Percentiles rank a stretch among this genome's conserved stretches.
Conservation (phyloP, 345 rosid genomes). For the Syzygium jambos region DNA sequence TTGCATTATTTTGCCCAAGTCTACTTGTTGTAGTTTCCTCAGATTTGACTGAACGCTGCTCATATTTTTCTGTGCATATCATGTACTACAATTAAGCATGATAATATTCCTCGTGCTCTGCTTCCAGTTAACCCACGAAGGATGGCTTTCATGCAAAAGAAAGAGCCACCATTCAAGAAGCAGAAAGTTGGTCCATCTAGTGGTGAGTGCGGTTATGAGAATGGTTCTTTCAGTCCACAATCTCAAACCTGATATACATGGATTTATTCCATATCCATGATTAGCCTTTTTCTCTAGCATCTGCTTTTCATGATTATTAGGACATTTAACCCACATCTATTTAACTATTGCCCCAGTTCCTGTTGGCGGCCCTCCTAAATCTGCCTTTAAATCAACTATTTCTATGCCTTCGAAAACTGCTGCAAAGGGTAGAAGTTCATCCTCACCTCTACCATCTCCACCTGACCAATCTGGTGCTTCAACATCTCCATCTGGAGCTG, state of each 20-base stretch:
- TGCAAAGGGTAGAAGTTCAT: slow-evolving; percentile 46
- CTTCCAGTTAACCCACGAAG: slow-evolving; percentile 75
- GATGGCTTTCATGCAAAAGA: slow-evolving; percentile 47
- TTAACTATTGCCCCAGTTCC: slow-evolving; percentile 18
- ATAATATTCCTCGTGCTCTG: slow-evolving; percentile 1
- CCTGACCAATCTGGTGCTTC: slow-evolving; percentile 41
- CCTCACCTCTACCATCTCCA: slow-evolving; percentile 70
- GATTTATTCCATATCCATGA: not conserved
- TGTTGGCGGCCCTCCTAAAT: slow-evolving; percentile 34
- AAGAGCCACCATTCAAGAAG: slow-evolving; percentile 72
- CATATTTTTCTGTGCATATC: not conserved
- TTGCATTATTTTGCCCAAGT: not conserved
- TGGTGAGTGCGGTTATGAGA: slow-evolving; percentile 30
- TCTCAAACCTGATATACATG: not conserved
- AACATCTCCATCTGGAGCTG: slow-evolving; percentile 43
- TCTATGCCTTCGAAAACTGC: slow-evolving; percentile 16
- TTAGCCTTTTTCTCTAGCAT: not conserved
- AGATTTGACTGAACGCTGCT: not conserved
- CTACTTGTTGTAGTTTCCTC: not conserved
- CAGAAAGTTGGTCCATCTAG: slow-evolving; percentile 69
- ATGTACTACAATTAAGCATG: not conserved
- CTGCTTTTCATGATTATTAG: not conserved
- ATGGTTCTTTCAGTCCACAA: not conserved
- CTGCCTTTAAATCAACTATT: slow-evolving; percentile 42
- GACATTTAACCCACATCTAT: not conserved